Conservation (phyloP, 768 basidiomycete species). For the Megacollybia marginata region DNA sequence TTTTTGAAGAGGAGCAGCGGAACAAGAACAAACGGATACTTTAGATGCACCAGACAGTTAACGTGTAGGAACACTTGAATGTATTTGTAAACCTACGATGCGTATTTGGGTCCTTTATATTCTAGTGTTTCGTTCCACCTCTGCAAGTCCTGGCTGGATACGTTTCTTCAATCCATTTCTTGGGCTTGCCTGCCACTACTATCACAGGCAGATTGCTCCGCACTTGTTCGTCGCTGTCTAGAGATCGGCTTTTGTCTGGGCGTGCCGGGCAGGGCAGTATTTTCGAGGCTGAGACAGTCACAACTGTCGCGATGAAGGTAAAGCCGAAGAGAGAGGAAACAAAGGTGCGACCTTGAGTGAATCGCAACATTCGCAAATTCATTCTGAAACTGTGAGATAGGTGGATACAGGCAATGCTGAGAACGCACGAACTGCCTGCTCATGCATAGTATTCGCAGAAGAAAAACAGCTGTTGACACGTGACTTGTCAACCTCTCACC, state of each 20-base stretch:
- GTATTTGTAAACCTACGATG: conserved; percentile 2
- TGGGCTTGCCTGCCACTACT: conserved; percentile 52
- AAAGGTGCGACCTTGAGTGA: conserved; percentile 64
- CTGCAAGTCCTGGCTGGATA: conserved; percentile 22
- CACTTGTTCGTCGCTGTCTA: conserved; percentile 37
- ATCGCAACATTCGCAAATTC: conserved; percentile 20
- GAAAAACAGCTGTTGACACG: background rate
- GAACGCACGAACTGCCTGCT: background rate
- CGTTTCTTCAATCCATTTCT: conserved; percentile 81
- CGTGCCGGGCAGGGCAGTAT: conserved; percentile 78
- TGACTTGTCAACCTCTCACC: conserved; percentile 1
- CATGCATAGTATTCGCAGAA: background rate
- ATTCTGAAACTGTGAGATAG: background rate
- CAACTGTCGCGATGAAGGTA: conserved; percentile 70
- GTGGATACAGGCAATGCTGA: background rate
- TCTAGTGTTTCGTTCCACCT: background rate
- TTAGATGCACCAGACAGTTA: background rate
- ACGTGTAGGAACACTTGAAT: background rate
- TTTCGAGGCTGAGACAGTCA: conserved; percentile 76
- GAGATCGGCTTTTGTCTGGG: conserved; percentile 45
- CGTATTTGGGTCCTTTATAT: background rate
- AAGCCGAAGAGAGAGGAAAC: conserved; percentile 74
- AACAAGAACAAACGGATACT: background rate
- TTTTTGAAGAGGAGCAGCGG: background rate
- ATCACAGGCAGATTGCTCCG: conserved; percentile 13